Base-by-base conservation (phyloP, 2,329 filamentous ascomycete genomes). In the Paecilomyces niveus region DNA sequence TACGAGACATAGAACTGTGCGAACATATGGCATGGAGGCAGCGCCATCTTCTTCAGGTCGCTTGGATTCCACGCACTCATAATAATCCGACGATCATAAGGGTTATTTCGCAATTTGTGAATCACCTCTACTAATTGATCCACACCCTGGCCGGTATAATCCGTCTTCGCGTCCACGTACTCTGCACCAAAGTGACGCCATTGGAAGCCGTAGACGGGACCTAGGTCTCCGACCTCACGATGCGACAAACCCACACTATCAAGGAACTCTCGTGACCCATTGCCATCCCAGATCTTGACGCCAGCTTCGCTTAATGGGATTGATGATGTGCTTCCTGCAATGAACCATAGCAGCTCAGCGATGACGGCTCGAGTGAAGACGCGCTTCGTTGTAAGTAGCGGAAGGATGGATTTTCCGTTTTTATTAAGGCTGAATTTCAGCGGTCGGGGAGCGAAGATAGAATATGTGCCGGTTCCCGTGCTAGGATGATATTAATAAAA, bases 271-370 rank as follows among this genome's bases (percentile, higher is more conserved):
- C 94, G 89, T 53, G 88, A 92, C 51, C 93, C 94, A 72, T 99
- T 99, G 67, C 92, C 93, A 72, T 99, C 94, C 94, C 94, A 99
- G 72, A 99, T 99, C 76, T 95, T 95, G 68, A 99, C 87, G 31
- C 92, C 91, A 1, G 87, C 86, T 11, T 87, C 86, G 60, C 85
- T 87, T 2, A 99, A 85, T 0, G 91, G 80, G 3, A 85, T 77
- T 1, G 90, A 92, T 0, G 90, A 91, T 2, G 94, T 99, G 68
- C 80, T 85, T 68, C 91, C 94, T 52, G 86, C 84, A 65, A 99
- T 83, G 76, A 99, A 99, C 94, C 94, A 99, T 61, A 99, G 87
- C 0, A 99, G 87, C 76, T 99, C 94, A 64, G 87, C 89, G 62
- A 97, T 81, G 54, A 99, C 89, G 67, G 92, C 93, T 61, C 90